A percentile compares a stretch with the other conserved stretches of the same genome.
Evolutionary conservation across 75 land plant genomes (phyloP).

Genomic region (Cupressus sempervirens): DNA sequence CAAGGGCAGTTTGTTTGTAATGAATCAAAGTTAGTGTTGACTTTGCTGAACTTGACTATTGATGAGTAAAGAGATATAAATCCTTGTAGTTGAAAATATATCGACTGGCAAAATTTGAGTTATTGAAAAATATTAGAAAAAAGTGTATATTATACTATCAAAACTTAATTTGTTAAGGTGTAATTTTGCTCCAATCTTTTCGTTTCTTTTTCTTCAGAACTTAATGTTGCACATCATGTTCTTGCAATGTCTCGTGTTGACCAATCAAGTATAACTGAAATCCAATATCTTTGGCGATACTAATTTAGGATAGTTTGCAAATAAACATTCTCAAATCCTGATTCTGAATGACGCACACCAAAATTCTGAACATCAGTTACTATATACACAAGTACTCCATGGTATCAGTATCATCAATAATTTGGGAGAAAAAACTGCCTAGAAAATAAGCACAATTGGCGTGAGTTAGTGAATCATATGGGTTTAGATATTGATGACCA

Average conservation of each 20-base stretch:
- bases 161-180: not conserved
- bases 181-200: not conserved
- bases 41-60: not conserved
- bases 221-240: not conserved
- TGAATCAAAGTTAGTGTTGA: not conserved
- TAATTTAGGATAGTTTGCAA: not conserved
- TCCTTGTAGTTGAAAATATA: not conserved
- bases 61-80: not conserved
- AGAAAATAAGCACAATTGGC: not conserved
- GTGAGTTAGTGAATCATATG: not conserved
- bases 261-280: not conserved
- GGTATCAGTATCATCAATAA: not conserved
- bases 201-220: not conserved
- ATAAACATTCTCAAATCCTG: not conserved
- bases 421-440: not conserved
- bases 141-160: not conserved
- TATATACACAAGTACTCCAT: not conserved
- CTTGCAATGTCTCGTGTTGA: not conserved
- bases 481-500: not conserved
- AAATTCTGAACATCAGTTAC: not conserved
- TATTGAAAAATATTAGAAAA: not conserved
- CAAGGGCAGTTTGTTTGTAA: not conserved
- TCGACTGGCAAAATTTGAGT: not conserved
- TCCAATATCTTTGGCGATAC: not conserved
- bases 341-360: not conserved